Percentiles rank a stretch among this genome's conserved stretches.
phyloP scores from a whole-genome alignment of 345 rosid genomes.

The Chamaenerion angustifolium region DNA sequence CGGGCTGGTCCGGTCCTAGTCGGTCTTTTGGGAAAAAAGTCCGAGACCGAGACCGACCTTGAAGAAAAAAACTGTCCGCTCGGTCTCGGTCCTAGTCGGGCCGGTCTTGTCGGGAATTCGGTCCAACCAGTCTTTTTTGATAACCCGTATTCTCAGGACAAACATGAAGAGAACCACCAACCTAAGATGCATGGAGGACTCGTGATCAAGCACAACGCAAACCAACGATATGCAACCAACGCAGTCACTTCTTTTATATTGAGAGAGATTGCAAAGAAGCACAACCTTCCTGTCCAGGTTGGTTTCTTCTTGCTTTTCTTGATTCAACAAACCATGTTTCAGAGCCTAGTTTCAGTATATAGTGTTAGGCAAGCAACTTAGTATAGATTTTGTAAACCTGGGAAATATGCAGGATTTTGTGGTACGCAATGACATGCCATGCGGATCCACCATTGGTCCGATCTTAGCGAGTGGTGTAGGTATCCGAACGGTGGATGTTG shows the following conservation, averaged over 20 bases:
- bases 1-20: too few relatives aligned
- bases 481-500: slow-evolving; percentile 88
- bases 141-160: slow-evolving; percentile 81
- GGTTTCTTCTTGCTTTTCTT: not conserved
- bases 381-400: too few relatives aligned
- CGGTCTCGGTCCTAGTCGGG: too few relatives aligned
- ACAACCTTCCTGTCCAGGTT: slow-evolving; percentile 72
- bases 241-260: slow-evolving; percentile 75
- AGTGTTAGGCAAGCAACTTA: too few relatives aligned
- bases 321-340: too few relatives aligned
- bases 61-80: too few relatives aligned
- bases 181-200: slow-evolving; percentile 98
- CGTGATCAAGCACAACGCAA: slow-evolving; percentile 90
- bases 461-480: slow-evolving; percentile 91
- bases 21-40: too few relatives aligned
- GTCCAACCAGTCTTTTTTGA: too few relatives aligned
- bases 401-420: slow-evolving; percentile 59
- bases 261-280: slow-evolving; percentile 65
- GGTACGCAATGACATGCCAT: slow-evolving; percentile 87
- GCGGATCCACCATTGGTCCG: slow-evolving; percentile 97
- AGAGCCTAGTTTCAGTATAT: too few relatives aligned
- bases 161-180: slow-evolving; percentile 94
- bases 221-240: slow-evolving; percentile 94
- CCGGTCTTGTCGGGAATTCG: too few relatives aligned
- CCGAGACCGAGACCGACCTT: too few relatives aligned